Base-by-base conservation (phyloP, 768 basidiomycete species). In the Gyrodon lividus region DNA sequence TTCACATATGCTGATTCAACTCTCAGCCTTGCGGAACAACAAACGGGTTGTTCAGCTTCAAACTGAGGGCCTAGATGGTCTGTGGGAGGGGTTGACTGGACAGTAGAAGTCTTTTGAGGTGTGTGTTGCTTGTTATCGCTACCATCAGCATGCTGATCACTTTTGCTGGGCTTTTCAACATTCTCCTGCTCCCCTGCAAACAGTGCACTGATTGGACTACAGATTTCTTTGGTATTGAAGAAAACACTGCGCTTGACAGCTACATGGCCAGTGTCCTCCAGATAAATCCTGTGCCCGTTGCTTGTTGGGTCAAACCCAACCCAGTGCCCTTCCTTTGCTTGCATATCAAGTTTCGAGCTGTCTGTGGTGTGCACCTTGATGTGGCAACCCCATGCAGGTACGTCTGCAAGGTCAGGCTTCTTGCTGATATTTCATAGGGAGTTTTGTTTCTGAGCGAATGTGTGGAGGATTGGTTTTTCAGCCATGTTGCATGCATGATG, bases 341-440 rank as follows among this genome's bases (percentile, higher is more conserved):
- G 48, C 23, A 24, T 28, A 22, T 59, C 52, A 17, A 63, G 61
- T 31, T 65, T 60, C 16, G 30, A 41, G 5, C 50, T 33, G 20
- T 26, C 34, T 14, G 50, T 14, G 54, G 50, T 43, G 20, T 50
- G 45, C 2, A 60, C 54, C n/a, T 49, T 59, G 3, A 60, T 60
- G 9, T 42, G 38, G 40, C 62, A 63, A 0, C 68, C 66, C 47
- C 66, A 69, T 4, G 50, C 49, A 9, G 52, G 57, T 17, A 69
- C 39, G 30, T 51, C 31, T 4, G 40, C n/a, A 12, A 65, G 31
- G n/a, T 56, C 22, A 2, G 55, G 60, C 23, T 60, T 61, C 30
- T 26, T 20, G 9, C 2, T 44, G 39, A 28, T 37, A 39, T 0
- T 43, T 26, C 51, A n/a, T n/a, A n/a, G n/a, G n/a, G n/a, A n/a